Percentiles rank a stretch among this genome's conserved stretches.
These are phyloP conservation scores for Exidia glandulosa DNA, from an alignment of 768 basidiomycete species.

Conservation along the genomic window DNA sequence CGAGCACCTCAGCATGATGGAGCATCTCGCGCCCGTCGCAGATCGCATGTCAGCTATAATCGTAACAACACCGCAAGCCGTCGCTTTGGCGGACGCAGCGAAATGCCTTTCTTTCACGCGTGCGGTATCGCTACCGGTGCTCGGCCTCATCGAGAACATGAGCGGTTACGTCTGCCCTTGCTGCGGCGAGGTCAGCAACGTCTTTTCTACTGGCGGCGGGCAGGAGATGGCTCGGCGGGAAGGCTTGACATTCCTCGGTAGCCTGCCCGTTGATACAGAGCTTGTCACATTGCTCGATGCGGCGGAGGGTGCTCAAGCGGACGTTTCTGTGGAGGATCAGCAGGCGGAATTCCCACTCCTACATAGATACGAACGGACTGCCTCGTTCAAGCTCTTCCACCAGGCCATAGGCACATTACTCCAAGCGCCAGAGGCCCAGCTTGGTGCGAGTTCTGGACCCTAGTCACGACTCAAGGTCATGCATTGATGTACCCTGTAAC, in stretches of 20 bases:
- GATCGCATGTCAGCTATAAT: constrained; percentile 68
- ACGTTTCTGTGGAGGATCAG: constrained; percentile 9
- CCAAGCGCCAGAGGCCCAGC: too few species aligned
- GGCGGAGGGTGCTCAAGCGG: constrained; percentile 21
- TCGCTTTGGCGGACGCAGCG: constrained; percentile 88
- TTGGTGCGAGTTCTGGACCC: too few species aligned
- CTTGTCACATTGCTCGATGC: constrained; percentile 79
- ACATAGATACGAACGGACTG: constrained; percentile 51
- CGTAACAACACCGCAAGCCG: constrained; percentile 96
- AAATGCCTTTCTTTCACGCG: constrained; percentile 95
- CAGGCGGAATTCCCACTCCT: constrained; percentile 39
- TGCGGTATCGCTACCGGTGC: constrained; percentile 71
- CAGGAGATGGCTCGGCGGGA: constrained; percentile 76
- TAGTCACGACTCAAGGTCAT: too few species aligned
- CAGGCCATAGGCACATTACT: constrained; percentile 29
- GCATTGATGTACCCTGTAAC: too few species aligned
- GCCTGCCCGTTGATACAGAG: constrained; percentile 87
- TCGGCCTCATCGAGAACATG: constrained; percentile 97
- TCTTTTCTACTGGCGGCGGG: constrained; percentile 92
- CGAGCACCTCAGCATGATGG: constrained; percentile 91
- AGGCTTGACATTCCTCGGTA: constrained; percentile 66
- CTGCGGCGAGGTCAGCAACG: constrained; percentile 88
- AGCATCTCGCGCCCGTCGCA: constrained; percentile 82
- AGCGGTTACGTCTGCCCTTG: constrained; percentile 96
- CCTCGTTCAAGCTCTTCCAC: constrained; percentile 58